Base-by-base conservation (phyloP, 345 rosid genomes). In the Stellera chamaejasme region DNA sequence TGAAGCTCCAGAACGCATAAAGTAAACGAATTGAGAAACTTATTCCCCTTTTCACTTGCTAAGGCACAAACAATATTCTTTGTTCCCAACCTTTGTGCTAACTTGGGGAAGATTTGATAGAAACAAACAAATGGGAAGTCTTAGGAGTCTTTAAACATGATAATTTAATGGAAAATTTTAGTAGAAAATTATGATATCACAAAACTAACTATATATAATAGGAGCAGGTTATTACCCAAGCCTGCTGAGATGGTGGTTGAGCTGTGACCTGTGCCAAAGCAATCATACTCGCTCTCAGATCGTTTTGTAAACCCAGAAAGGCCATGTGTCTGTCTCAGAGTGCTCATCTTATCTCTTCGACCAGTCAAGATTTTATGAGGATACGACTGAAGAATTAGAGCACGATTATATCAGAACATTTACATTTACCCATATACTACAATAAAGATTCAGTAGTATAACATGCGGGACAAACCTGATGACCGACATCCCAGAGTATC, bases 401-500 rank as follows among this genome's bases (percentile, higher is more conserved):
- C 12, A 55, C 13, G 15, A 42, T n/a, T 41, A 39, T 16, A 50
- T 45, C 54, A 46, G 39, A 45, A 36, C 48, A 42, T 43, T 32
- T 13, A 27, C 52, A 52, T 6, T 45, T 5, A 16, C 10, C 36
- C 28, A 58, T 4, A 16, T 28, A 4, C 10, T 5, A 13, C 19
- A 52, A 15, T 5, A 59, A 1, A 48, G 25, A 3, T 50, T 28
- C 9, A 50, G 49, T 3, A 1, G 10, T 11, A 39, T 15, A 55
- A 50, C 36, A 39, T 55, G 46, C 45, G 11, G 53, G 62, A n/a
- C 13, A 42, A 60, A 83, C 95, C 95, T 93, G 99, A 73, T 93
- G 99, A 64, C 99, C 99, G 59, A 93, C 99, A 72, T 93, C 99
- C 99, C 96, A 93, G 6, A 93, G 73, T 12, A 93, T 81, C 81